phyloP scores from a whole-genome alignment of 768 basidiomycete species.

The Podaxis mareebaensis region DNA sequence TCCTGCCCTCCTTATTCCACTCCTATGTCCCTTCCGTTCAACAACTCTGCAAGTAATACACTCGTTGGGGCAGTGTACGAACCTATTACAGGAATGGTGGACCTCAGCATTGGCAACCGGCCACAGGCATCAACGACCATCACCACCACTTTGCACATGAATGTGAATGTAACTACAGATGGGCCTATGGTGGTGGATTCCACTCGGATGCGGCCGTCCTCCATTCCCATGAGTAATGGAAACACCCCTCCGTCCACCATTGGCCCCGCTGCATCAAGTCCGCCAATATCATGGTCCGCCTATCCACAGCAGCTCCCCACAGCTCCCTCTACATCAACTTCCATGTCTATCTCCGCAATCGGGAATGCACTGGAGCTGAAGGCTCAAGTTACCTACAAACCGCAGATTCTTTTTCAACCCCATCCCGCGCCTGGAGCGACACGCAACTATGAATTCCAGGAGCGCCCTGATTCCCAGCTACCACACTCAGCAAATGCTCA shows the following conservation, averaged over 20 bases:
- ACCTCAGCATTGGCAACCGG: background rate
- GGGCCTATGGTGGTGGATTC: background rate
- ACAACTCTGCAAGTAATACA: background rate
- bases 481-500: background rate
- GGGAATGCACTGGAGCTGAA: background rate
- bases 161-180: background rate
- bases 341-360: background rate
- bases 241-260: background rate
- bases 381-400: background rate
- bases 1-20: background rate
- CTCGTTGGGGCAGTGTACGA: background rate
- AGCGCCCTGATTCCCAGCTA: background rate
- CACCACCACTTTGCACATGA: background rate
- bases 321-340: background rate
- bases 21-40: background rate
- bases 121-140: background rate
- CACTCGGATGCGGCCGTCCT: constrained; percentile 22
- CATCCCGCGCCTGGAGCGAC: background rate
- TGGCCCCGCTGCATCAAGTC: background rate
- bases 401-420: background rate
- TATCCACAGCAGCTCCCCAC: background rate
- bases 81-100: background rate
- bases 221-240: constrained; percentile 42
- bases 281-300: background rate
- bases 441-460: background rate